Percentiles rank a stretch among this genome's conserved stretches.
phyloP scores from a whole-genome alignment of 768 basidiomycete genomes.

The Tylopilus sp. region DNA sequence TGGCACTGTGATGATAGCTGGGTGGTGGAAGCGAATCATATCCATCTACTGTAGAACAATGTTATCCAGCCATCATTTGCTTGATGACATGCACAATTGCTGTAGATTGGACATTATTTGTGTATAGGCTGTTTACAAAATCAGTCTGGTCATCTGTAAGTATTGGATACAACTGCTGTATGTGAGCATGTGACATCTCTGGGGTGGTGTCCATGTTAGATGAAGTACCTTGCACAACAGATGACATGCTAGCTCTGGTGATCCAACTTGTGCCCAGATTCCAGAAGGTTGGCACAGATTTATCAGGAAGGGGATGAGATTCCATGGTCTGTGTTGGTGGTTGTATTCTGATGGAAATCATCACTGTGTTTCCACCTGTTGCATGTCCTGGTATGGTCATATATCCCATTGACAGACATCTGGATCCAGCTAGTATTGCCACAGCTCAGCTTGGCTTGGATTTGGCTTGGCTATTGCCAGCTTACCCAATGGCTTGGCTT shows the following conservation, averaged over 20 bases:
- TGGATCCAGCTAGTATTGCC: too few species aligned
- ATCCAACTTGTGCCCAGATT: background rate
- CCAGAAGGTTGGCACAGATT: background rate
- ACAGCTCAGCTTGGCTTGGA: too few species aligned
- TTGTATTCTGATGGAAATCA: background rate
- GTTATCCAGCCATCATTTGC: conserved; percentile 17
- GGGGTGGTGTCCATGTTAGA: background rate
- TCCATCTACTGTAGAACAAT: conserved; percentile 2
- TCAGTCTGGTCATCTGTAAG: conserved; percentile 10
- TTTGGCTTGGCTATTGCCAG: too few species aligned
- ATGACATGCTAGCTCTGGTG: background rate
- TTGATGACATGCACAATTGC: conserved; percentile 19
- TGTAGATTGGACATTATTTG: conserved; percentile 11
- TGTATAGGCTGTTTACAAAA: conserved; percentile 14
- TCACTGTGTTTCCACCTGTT: background rate
- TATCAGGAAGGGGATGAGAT: conserved; percentile 1
- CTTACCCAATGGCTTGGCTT: too few species aligned
- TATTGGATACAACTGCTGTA: conserved; percentile 8
- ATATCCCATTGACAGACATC: background rate
- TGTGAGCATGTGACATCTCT: background rate
- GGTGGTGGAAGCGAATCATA: conserved; percentile 13
- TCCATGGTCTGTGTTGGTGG: background rate
- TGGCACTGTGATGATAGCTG: conserved; percentile 8
- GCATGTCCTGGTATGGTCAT: background rate
- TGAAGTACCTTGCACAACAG: background rate